Base-by-base conservation (phyloP, 2,329 filamentous ascomycete species). In the Nigrospora sphaerica region DNA sequence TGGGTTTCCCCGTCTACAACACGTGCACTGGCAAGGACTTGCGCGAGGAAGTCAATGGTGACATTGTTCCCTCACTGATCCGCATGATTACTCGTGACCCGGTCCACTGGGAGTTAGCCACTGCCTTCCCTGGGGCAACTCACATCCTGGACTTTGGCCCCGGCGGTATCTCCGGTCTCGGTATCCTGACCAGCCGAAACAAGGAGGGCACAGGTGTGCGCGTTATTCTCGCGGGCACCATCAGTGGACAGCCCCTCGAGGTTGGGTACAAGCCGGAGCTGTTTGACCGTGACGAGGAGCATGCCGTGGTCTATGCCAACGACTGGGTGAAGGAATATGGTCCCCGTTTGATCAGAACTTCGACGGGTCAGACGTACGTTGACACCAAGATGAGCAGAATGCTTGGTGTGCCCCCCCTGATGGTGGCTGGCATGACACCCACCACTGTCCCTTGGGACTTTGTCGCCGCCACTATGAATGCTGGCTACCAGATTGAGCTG, bases 261-360 rank as follows among this genome's bases (percentile, higher is more conserved):
- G 86, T 98, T 51, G 93, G 93, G 46, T 98, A 96, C 76, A 98
- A 98, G 77, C 86, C 92, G 2, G 93, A 98, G 70, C 77, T 98
- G 44, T 98, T 98, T 58, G 92, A 98, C 63, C 86, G 93, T 47
- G 93, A 98, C 63, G 89, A 91, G 60, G 88, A 96, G 62, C 83
- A 96, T 60, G 91, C 93, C 6, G 86, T 98, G 60, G 93, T 91
- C 66, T 97, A 90, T 64, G 92, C 93, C 42, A 85, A 90, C 31
- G 89, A 98, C 67, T 98, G 95, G 95, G 90, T 98, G 48, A 95
- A 95, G 68, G 91, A 96, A 65, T 91, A 93, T 62, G 91, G 92
- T 11, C 93, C 95, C n/a, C 86, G 84, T 49, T 77, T 98, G 38
- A 83, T 95, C 57, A 93, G 88, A 70, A 96, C 88, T 13, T 92